Conservation (phyloP, 225 moss, liverwort and hornwort genomes). For the Bryoerythrophyllum caledonicum region DNA sequence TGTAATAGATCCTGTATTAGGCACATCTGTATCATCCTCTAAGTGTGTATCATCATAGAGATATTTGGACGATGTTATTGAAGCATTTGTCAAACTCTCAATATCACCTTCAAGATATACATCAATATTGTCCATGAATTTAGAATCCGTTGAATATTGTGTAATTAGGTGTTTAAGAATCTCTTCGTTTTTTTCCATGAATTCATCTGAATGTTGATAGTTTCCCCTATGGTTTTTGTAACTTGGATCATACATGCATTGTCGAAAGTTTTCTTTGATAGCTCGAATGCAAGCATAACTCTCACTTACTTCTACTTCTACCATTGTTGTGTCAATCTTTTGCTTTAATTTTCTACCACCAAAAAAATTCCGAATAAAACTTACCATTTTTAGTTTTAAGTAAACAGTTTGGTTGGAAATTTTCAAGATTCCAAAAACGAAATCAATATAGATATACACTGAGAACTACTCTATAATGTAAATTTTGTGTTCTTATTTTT, state of each 20-base stretch:
- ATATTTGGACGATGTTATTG: conserved; percentile 25
- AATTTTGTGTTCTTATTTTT: accelerated
- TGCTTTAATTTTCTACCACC: conserved; percentile 3
- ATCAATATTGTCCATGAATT: conserved; percentile 32
- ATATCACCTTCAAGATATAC: conserved; percentile 22
- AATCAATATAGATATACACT: background rate
- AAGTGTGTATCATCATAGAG: conserved; percentile 20
- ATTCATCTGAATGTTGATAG: conserved; percentile 24
- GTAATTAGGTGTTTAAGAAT: conserved; percentile 19
- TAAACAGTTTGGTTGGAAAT: accelerated
- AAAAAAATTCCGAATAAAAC: conserved; percentile 25
- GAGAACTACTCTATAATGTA: accelerated
- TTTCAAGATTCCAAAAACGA: accelerated
- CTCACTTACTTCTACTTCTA: background rate
- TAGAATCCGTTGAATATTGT: conserved; percentile 24
- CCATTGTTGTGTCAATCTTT: background rate
- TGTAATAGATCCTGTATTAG: accelerated
- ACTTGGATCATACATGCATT: conserved; percentile 24
- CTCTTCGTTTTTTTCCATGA: conserved; percentile 38
- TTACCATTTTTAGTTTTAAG: conserved; percentile 7
- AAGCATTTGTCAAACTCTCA: conserved; percentile 20
- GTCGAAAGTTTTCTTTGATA: conserved; percentile 27
- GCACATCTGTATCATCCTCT: background rate
- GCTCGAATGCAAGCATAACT: background rate
- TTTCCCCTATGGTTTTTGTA: conserved; percentile 25